phyloP scores from a whole-genome alignment of 2,329 filamentous ascomycete genomes.

The Sordariomycetes sp. region DNA sequence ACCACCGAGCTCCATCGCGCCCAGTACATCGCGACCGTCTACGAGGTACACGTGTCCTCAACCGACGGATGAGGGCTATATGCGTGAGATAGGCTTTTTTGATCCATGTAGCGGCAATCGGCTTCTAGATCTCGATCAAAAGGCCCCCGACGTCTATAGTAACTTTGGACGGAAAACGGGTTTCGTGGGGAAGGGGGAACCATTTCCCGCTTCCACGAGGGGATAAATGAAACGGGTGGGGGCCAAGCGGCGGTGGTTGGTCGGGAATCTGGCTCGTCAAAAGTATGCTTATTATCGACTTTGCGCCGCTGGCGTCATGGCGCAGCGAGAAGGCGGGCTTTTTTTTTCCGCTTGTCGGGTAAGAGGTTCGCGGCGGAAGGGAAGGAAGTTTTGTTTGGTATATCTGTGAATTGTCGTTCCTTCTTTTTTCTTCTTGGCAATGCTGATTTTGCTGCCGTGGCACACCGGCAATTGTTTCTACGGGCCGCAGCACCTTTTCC shows the following conservation, averaged over 20 bases:
- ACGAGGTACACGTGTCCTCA: too few species aligned
- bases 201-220: not conserved
- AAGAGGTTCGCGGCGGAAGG: not conserved
- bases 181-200: too few species aligned
- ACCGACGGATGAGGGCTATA: too few species aligned
- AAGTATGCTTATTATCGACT: not conserved
- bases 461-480: not conserved
- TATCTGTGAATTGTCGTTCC: not conserved
- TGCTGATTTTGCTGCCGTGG: not conserved
- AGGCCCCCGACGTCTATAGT: too few species aligned
- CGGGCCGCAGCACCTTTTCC: not conserved
- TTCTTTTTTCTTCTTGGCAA: not conserved
- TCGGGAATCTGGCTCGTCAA: not conserved
- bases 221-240: not conserved
- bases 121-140: too few species aligned
- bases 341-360: not conserved
- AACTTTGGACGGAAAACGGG: too few species aligned
- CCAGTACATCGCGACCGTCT: too few species aligned
- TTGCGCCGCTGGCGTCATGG: not conserved
- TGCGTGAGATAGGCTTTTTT: too few species aligned
- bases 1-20: too few species aligned
- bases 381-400: too few species aligned
- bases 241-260: not conserved
- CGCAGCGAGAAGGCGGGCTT: not conserved
- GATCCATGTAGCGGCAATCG: too few species aligned